These are phyloP conservation scores for Vaccinium macrocarpon DNA, from an alignment of 148 eudicot genomes.

Conservation along the genomic window DNA sequence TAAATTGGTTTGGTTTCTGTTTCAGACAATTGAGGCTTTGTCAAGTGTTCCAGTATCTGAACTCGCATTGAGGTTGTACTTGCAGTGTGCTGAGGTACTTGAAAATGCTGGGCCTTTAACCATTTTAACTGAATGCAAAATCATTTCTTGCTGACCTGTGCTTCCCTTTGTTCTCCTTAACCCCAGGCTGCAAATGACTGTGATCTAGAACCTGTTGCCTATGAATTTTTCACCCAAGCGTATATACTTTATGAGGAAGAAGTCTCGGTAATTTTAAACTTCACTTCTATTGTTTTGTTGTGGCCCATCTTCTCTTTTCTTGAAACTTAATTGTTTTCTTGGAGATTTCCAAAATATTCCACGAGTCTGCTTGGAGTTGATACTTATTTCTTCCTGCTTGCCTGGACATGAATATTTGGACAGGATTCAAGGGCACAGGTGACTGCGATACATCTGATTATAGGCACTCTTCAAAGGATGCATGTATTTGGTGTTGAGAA, in stretches of 20 bases:
- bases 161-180: constrained; percentile 15
- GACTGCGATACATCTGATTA: constrained; percentile 79
- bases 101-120: constrained; percentile 6
- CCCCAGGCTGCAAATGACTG: constrained; percentile 88
- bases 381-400: constrained; percentile 22
- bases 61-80: constrained; percentile 77
- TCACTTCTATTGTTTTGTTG: constrained; percentile 8
- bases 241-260: constrained; percentile 97
- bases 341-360: background rate
- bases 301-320: background rate
- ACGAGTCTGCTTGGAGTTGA: background rate
- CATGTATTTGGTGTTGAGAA: constrained; percentile 93
- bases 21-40: constrained; percentile 84
- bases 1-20: constrained; percentile 15
- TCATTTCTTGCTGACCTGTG: constrained; percentile 20
- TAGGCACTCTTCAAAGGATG: constrained; percentile 95
- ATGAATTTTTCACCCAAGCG: constrained; percentile 98
- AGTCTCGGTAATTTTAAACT: constrained; percentile 59
- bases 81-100: constrained; percentile 94
- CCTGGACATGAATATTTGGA: constrained; percentile 16
- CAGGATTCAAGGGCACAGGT: constrained; percentile 97
- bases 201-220: constrained; percentile 95
- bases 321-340: constrained; percentile 1
- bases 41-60: constrained; percentile 83
- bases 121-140: constrained; percentile 6